Percentiles rank a stretch among this genome's conserved stretches.
Evolutionary conservation across 2,329 filamentous ascomycete species (phyloP).

Genomic region (Ustulina deusta): DNA sequence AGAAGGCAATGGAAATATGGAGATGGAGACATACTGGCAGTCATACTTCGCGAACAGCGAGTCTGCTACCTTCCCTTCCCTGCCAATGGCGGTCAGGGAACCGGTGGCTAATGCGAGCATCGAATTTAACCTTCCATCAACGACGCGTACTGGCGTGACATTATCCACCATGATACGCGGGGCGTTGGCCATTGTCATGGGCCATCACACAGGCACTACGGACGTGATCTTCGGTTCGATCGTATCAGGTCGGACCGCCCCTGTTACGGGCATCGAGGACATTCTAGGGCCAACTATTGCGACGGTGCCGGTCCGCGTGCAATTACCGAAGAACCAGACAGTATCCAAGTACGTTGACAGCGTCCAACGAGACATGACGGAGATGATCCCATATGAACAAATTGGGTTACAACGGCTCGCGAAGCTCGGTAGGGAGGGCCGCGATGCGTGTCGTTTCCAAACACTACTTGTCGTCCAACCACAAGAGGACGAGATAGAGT

Average conservation of each 20-base stretch:
- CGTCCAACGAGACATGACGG: slow-evolving; percentile 3
- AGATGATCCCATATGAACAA: slow-evolving; percentile 3
- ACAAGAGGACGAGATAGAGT: slow-evolving; percentile 7
- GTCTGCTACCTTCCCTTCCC: neutral
- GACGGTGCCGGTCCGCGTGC: slow-evolving; percentile 3
- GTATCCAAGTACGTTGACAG: neutral
- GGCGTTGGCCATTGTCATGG: slow-evolving; percentile 1
- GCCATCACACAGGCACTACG: slow-evolving; percentile 2
- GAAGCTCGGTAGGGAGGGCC: neutral
- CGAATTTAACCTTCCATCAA: slow-evolving; percentile 1
- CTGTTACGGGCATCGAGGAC: slow-evolving; percentile 5
- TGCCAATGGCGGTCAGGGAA: slow-evolving; percentile 3
- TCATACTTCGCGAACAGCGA: slow-evolving; percentile 9
- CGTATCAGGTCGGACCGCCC: neutral
- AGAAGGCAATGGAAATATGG: neutral
- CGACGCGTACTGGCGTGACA: slow-evolving; percentile 1
- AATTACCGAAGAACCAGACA: neutral
- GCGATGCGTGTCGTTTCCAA: slow-evolving; percentile 9
- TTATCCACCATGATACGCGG: slow-evolving; percentile 7
- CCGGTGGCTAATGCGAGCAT: neutral
- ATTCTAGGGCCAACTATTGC: slow-evolving; percentile 14
- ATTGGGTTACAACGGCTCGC: slow-evolving; percentile 3
- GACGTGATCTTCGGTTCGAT: slow-evolving; percentile 4
- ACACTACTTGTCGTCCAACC: slow-evolving; percentile 10
- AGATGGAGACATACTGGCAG: slow-evolving; percentile 4